Evolutionary conservation across 176 grass and related monocot species (phyloP), one percentile per base, ranked within the genome.

Genomic region (Oryza officinalis): DNA sequence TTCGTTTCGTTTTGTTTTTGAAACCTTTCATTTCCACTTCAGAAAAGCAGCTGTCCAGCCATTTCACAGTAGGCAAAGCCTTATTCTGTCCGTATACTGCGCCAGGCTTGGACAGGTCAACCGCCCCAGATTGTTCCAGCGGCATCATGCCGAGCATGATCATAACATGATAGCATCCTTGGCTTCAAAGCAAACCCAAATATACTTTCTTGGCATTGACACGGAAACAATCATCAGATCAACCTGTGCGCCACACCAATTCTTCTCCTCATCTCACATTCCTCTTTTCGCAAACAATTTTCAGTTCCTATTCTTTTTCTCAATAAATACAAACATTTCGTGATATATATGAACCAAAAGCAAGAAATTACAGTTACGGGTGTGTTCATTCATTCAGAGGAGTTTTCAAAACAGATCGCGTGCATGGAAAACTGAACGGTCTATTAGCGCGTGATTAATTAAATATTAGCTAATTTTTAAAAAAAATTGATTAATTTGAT

Each of bases 141-240:
- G 60, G 20, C 69, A 79, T 68, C 68, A 64, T 33, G 33, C 31
- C 68, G 25, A 47, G 54, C 74, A 40, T 73, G 74, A 61, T 49
- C 15, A 67, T 75, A 33, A 44, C 64, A 86, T 82, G 46, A 59
- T 75, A 47, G 47, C 35, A 80, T 49, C 33, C 88, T 90, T 87
- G 0, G 80, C 84, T 83, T 87, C 68, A 83, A 90, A 83, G 88
- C 84, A 84, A 89, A 57, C 17, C 46, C 75, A 12, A 69, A 44
- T 35, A 80, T 87, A 13, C 75, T 90, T 83, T 80, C 63, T 75
- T 70, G 28, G n/a, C 30, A 50, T 38, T 18, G 18, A 66, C 71
- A 74, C 66, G 11, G 12, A 45, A 46, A 23, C 26, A 28, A 27
- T 30, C 32, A 67, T 65, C 78, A n/a, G 46, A 75, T 80, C 46